Base-by-base conservation (phyloP, 1,284 basidiomycete species). In the Mycena sp. region DNA sequence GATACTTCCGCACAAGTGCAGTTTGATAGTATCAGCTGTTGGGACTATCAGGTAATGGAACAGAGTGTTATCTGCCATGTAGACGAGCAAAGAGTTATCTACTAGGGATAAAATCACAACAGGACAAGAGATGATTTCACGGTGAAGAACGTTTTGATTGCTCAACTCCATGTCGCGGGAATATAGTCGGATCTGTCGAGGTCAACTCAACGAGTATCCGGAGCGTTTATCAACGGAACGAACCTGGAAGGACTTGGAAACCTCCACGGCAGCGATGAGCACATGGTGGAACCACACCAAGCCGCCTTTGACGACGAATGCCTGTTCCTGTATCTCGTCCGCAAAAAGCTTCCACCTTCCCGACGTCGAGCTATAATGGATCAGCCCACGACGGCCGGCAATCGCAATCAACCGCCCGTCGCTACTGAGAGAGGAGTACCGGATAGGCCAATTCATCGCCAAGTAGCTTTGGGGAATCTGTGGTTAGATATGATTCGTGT, bases 221-320 rank as follows among this genome's bases (percentile, higher is more conserved):
- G 37, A 11, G n/a, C 29, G 23, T 29, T 50, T 28, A 43, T 28
- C 54, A n/a, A 60, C 30, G 35, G 6, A 58, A 73, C 83, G 41
- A 58, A 94, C 94, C 82, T 95, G 93, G 72, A 90, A 90, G 2
- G 88, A 86, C 71, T 87, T 90, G 16, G 86, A 85, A n/a, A 90
- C 84, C 72, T 97, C 96, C 21, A 95, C 90, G 11, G 95, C 95
- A 19, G 89, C 96, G 62, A 99, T 90, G 55, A 99, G 83, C 4
- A 99, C 94, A 74, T 98, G 96, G 69, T 97, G 94, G 74, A 98
- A 99, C 98, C 98, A 99, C 21, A 97, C 78, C 70, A 99, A 77
- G 3, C 98, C 98, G 19, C 98, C 98, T 71, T 90, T 87, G 12
- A 99, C 96, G 2, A 83, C 77, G 71, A 99, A 98, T 0, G 89